Evolutionary conservation across 805 yeast genomes (phyloP), one percentile per base, ranked within the genome.

Genomic region (Saturnispora serradocipensis): DNA sequence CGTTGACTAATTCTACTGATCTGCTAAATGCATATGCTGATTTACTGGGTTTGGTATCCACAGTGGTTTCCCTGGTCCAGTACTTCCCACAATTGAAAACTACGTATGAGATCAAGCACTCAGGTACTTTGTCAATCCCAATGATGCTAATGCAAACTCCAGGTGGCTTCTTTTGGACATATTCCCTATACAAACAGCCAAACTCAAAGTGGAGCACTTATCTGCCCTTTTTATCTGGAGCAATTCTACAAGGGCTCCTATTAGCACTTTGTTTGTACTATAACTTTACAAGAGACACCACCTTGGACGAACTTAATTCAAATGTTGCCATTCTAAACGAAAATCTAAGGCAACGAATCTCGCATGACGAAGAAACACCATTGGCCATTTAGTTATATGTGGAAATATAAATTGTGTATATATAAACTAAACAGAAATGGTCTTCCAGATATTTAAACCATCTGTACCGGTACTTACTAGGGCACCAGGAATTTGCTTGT

Each of bases 391-490:
- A 40, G 25, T 40, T 30, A 30, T 30, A 9, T 30, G 34, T 30
- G 11, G 2, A 30, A 13, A 30, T 30, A 30, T 30, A 30, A 9
- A 30, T 30, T 4, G 16, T 24, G 24, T 40, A 24, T 40, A 40
- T 24, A 13, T 5, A 40, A n/a, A 27, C 61, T 74, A 90, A 40
- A 91, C 96, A 66, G 96, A 86, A 62, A 93, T 93, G 18, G 97
- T 91, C 73, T 93, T 93, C 97, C 97, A 93, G 40, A 91, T 73
- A 63, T 87, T 86, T 66, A 93, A 74, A 39, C 99, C 99, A 62
- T 91, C 97, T 36, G 91, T 84, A 58, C 99, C 99, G 2, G 98
- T 91, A 61, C 95, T 83, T 16, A 89, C 88, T 63, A 93, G 76
- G 58, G 95, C 84, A 46, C 99, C 99, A 3, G 99, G 99, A 51